Evolutionary conservation across 2,329 filamentous ascomycete genomes (phyloP), one percentile per base, ranked within the genome.

Genomic region (Trichoderma koningii): DNA sequence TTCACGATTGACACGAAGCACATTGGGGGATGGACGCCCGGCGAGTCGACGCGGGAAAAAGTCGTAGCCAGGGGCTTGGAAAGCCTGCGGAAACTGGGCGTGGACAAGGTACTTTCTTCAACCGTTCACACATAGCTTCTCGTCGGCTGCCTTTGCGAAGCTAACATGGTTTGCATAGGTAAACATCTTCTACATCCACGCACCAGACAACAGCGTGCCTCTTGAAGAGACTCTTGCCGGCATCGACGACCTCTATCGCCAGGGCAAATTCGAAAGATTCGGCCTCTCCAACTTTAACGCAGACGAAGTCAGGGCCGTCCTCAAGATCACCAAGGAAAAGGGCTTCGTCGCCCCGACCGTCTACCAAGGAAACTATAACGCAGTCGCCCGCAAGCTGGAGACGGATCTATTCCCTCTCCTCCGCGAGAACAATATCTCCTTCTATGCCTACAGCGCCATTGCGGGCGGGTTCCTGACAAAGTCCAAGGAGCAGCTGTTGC

Each of bases 361-460:
- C n/a, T 81, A 79, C 62, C 77, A 82, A 68, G 78, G 80, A 12
- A 71, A 76, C 23, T 81, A 82, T 71, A 79, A 79, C 66, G 71
- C 76, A 6, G 70, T 82, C 21, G 71, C 71, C 28, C 74, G 80
- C 51, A 70, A 71, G 15, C 70, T 69, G 19, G 80, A 82, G 66
- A 70, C 69, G 17, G 73, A 75, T n/a, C 71, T 81, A 5, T 74
- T 80, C 57, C 77, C 78, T 2, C 67, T 75, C 0, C 69, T 80
- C 26, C 74, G 78, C 1, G 70, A 75, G 50, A 70, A 77, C 53
- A 69, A 69, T 52, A 79, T 81, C 5, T 66, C 75, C 0, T 80
- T 80, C 59, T 76, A 76, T 61, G 77, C 74, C 0, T 81, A 76
- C 61, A 76, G 73, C 7, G 76, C 76, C 0, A 70, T 75, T n/a